Base-by-base conservation (phyloP, 495 filamentous ascomycete species). In the Neurospora sp. region DNA sequence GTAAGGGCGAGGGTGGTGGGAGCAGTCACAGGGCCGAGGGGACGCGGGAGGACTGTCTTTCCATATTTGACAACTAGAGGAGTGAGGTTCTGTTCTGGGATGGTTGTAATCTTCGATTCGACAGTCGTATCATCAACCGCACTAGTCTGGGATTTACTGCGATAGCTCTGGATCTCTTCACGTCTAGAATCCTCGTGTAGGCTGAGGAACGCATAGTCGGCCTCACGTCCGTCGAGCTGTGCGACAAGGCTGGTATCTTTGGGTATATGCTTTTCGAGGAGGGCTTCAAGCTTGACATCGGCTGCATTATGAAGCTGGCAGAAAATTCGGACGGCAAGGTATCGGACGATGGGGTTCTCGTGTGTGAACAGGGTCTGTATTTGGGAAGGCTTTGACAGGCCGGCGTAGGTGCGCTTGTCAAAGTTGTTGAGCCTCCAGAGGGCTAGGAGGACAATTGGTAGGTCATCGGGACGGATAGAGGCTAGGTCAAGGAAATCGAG, bases 121-220 rank as follows among this genome's bases (percentile, higher is more conserved):
- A n/a, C n/a, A n/a, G 12, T 23, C 46, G 46, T 3, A 12, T 54
- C 46, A 23, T 54, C 46, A n/a, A 74, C 78, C 76, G 69, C 71
- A 48, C 69, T 62, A 35, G 79, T 72, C 59, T 75, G 78, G 77
- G 87, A 79, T 82, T 82, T 74, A 79, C 79, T 73, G 72, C 82
- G 79, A 72, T 82, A 78, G 18, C 77, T 81, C 69, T 79, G 75
- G 41, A 86, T 76, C 44, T 86, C 77, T 66, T 82, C 77, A 23
- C 82, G 78, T 71, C 87, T 82, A 39, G 83, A 80, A 76, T 93
- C 90, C 80, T 97, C 94, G 86, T 94, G 92, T 62, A 98, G 79
- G 46, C 89, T 89, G 66, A 98, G 84, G 79, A 97, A 95, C 38
- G 89, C 87, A 83, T 95, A 98, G 79, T 98, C 94, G 54, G 96